Evolutionary conservation across 2,329 filamentous ascomycete genomes (phyloP).

Genomic region (Decorospora gaudefroyi): DNA sequence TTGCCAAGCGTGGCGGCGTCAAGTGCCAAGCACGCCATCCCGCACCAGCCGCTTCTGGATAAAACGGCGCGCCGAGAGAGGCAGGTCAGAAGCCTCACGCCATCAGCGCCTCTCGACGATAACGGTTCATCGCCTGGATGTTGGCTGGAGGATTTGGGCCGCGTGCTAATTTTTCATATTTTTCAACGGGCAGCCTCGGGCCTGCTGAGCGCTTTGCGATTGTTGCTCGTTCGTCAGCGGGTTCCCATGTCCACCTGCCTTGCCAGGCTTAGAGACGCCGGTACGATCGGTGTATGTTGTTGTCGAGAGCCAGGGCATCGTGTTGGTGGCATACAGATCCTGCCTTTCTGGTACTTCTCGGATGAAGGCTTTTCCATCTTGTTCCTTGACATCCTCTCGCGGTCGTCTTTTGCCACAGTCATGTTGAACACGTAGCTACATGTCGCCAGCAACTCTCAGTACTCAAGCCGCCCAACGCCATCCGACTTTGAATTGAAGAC

Average conservation of each 20-base stretch:
- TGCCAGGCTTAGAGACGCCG: slow-evolving; percentile 7
- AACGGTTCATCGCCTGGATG: neutral
- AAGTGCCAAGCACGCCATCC: slow-evolving; percentile 6
- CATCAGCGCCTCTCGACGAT: slow-evolving; percentile 4
- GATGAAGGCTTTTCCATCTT: too few species aligned
- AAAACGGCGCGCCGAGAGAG: slow-evolving; percentile 19
- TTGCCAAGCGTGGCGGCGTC: slow-evolving; percentile 21
- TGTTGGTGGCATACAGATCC: too few species aligned
- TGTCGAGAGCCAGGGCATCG: too few species aligned
- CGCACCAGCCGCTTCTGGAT: slow-evolving; percentile 9
- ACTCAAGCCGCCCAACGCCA: too few species aligned
- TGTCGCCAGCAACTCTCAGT: too few species aligned
- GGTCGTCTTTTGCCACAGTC: too few species aligned
- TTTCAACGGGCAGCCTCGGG: slow-evolving; percentile 6
- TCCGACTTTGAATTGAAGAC: too few species aligned
- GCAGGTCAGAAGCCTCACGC: slow-evolving; percentile 20
- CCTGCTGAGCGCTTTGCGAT: slow-evolving; percentile 1
- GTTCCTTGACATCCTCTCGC: too few species aligned
- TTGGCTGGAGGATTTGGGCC: neutral
- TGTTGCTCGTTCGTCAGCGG: neutral
- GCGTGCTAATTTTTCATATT: neutral
- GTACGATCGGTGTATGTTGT: neutral
- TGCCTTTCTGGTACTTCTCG: too few species aligned
- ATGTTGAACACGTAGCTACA: too few species aligned
- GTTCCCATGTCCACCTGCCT: slow-evolving; percentile 15